A percentile compares a stretch with the other conserved stretches of the same genome.
Evolutionary conservation across 768 basidiomycete species (phyloP).

Genomic region (Tricholoma terreum): DNA sequence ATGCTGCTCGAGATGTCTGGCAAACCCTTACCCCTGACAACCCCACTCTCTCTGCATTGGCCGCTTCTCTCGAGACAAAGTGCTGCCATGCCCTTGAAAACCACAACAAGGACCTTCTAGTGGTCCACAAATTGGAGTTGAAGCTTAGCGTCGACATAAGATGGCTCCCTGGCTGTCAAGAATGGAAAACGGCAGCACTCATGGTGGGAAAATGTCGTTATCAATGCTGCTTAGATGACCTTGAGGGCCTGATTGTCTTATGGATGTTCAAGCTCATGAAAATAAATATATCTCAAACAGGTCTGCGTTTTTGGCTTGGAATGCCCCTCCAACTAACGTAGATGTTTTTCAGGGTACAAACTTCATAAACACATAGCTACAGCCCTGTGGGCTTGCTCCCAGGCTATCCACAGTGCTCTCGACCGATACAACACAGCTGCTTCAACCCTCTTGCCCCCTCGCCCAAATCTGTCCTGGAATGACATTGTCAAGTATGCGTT

Average conservation of each 20-base stretch:
- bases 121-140: neutral
- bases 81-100: neutral
- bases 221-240: too few species aligned
- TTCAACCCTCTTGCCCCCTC: too few species aligned
- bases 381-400: conserved; percentile 8
- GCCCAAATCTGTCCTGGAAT: too few species aligned
- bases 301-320: neutral
- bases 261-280: conserved; percentile 25
- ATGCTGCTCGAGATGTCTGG: neutral
- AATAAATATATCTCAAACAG: too few species aligned
- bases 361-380: conserved; percentile 8
- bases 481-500: conserved; percentile 23
- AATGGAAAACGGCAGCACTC: too few species aligned
- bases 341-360: neutral
- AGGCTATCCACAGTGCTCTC: conserved; percentile 17
- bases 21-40: neutral
- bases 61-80: neutral
- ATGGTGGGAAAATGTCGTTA: too few species aligned
- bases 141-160: neutral
- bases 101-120: neutral
- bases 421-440: too few species aligned
- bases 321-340: neutral
- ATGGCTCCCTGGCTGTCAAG: neutral
- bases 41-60: neutral
- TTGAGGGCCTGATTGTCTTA: conserved; percentile 17